Percentiles rank a stretch among this genome's conserved stretches.
phyloP scores from a whole-genome alignment of 495 filamentous ascomycete genomes.

The Terfezia boudieri region DNA sequence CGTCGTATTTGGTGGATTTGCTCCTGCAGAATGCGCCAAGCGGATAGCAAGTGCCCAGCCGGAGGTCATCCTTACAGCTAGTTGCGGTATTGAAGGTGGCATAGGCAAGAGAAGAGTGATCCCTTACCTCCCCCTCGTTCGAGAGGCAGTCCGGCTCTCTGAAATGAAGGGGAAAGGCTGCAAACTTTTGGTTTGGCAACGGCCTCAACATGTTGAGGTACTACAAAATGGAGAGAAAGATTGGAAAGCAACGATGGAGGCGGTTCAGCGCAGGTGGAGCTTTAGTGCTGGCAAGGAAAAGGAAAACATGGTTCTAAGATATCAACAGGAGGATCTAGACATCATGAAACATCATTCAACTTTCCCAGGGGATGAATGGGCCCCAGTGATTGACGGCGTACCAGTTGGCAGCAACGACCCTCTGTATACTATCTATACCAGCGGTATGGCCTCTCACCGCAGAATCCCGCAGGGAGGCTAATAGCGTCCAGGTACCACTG shows the following conservation, averaged over 20 bases:
- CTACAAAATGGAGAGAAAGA: conserved; percentile 30
- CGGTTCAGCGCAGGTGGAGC: not conserved
- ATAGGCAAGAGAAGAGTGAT: conserved; percentile 25
- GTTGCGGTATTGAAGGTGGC: conserved; percentile 73
- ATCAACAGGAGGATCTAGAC: not conserved
- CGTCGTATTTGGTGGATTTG: conserved; percentile 86
- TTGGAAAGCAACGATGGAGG: not conserved
- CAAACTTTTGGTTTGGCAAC: conserved; percentile 44
- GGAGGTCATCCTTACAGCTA: conserved; percentile 59
- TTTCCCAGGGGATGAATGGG: not conserved
- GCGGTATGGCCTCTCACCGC: not conserved
- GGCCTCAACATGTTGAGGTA: not conserved
- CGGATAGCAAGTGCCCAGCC: conserved; percentile 66
- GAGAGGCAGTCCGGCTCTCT: not conserved
- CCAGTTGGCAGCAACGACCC: conserved; percentile 29
- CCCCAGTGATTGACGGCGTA: not conserved
- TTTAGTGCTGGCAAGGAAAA: too few species aligned
- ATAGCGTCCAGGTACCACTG: conserved; percentile 41
- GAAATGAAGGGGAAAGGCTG: not conserved
- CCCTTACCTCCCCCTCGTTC: conserved; percentile 13
- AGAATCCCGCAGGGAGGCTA: not conserved
- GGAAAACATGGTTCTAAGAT: not conserved
- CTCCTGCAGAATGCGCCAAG: conserved; percentile 58
- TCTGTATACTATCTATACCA: conserved; percentile 79
- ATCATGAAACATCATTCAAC: not conserved